Evolutionary conservation across 1,139 yeast genomes (phyloP), one percentile per base, ranked within the genome.

Genomic region (Candida labiduridarum): DNA sequence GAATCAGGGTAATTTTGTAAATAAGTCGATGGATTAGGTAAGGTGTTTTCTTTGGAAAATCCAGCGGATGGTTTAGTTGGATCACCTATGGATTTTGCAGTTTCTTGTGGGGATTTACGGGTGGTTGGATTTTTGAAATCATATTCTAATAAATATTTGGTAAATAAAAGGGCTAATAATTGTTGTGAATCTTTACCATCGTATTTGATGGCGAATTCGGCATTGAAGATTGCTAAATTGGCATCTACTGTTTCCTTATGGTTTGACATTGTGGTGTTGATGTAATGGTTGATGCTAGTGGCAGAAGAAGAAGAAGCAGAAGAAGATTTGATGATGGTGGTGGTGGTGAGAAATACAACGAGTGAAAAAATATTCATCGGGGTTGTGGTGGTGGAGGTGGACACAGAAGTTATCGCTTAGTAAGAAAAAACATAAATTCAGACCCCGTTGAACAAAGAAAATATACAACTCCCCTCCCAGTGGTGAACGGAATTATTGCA

Each of bases 161-260:
- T 56, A 44, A 66, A 63, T 18, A 67, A 50, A 2, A 53, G 41
- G 6, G 66, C 51, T 39, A 65, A 49, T 1, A 54, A 44, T 39
- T 56, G 53, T 30, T 59, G 61, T 5, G 63, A 49, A 27, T 60
- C 65, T 18, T 56, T 49, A 16, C 49, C 38, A 45, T 70, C 75
- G 44, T 70, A 71, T n/a, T 44, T 52, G 6, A 47, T 47, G 10
- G 63, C 69, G 29, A 64, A 56, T 4, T 52, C 51, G 19, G 56
- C 55, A 48, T 59, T 53, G 57, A 69, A 67, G 1, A 50, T 56
- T 14, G 59, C 54, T 19, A 56, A 48, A 48, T 72, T 72, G 29
- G 66, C 65, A 4, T 58, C 60, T 25, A 71, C 55, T 18, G 74
- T 61, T 19, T 59, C 56, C 45, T 64, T 49, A 47, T 62, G 64